Percentiles rank a stretch among this genome's conserved stretches.
phyloP scores from a whole-genome alignment of 805 yeast genomes.

The Pichia kluyveri region DNA sequence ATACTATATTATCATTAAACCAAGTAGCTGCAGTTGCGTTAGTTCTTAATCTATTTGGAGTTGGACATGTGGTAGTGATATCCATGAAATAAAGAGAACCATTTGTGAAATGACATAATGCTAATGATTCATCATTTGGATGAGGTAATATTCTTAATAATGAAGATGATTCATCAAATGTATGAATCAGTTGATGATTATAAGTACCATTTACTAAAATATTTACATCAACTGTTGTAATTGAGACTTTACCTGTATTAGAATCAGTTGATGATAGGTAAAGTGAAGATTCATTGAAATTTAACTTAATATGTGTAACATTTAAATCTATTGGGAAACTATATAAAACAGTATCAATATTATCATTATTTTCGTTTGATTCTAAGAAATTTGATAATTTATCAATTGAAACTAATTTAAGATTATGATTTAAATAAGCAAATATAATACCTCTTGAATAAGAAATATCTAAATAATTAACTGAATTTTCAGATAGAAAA shows the following conservation, averaged over 20 bases:
- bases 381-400: slow-evolving; percentile 12
- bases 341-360: neutral
- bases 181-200: slow-evolving; percentile 3
- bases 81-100: slow-evolving; percentile 4
- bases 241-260: slow-evolving; percentile 1
- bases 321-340: neutral
- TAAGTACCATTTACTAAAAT: slow-evolving; percentile 5
- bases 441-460: slow-evolving; percentile 12
- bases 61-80: neutral
- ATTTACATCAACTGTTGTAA: neutral
- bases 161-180: neutral
- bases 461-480: slow-evolving; percentile 17
- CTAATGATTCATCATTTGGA: neutral
- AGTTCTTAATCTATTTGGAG: neutral
- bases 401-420: slow-evolving; percentile 15
- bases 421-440: slow-evolving; percentile 12
- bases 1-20: slow-evolving; percentile 2
- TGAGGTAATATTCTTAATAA: slow-evolving; percentile 8
- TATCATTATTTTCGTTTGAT: slow-evolving; percentile 9
- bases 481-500: neutral
- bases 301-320: slow-evolving; percentile 16
- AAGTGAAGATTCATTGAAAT: slow-evolving; percentile 14
- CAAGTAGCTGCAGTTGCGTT: slow-evolving; percentile 9
- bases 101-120: slow-evolving; percentile 1
- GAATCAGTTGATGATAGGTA: slow-evolving; percentile 9